A percentile compares a stretch with the other conserved stretches of the same genome.
Conservation (phyloP, 495 filamentous ascomycete genomes). For the Neurospora pannonica region DNA sequence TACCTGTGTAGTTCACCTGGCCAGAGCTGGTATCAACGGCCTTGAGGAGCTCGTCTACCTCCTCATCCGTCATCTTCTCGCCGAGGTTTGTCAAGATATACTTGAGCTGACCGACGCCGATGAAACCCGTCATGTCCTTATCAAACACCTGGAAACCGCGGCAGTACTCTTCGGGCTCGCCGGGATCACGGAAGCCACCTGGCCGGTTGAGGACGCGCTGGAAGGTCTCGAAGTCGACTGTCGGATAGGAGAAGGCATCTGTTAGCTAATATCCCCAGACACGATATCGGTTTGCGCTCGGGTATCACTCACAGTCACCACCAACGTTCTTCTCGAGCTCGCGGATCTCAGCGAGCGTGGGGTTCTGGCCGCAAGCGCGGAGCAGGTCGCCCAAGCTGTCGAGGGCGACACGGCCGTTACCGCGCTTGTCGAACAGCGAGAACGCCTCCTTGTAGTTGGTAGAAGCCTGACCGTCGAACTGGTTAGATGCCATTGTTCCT, state of each 20-base stretch:
- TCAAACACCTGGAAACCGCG: constrained; percentile 98
- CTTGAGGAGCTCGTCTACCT: constrained; percentile 97
- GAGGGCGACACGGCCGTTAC: constrained; percentile 77
- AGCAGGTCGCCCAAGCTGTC: constrained; percentile 87
- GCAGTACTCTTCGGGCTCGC: constrained; percentile 95
- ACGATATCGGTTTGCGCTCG: background rate
- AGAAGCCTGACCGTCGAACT: constrained; percentile 61
- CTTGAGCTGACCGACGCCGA: constrained; percentile 90
- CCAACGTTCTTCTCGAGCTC: constrained; percentile 84
- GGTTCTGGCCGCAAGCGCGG: constrained; percentile 95
- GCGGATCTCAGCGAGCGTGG: constrained; percentile 80
- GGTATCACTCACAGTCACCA: constrained; percentile 67
- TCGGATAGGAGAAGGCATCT: background rate
- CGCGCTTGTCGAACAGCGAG: constrained; percentile 97
- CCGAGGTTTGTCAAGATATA: constrained; percentile 96
- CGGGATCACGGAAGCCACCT: constrained; percentile 94
- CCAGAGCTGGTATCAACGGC: constrained; percentile 88
- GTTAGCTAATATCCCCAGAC: background rate
- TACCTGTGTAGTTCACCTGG: constrained; percentile 94
- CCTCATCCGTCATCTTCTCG: constrained; percentile 97
- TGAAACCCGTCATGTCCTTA: constrained; percentile 96
- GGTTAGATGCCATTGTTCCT: constrained; percentile 38
- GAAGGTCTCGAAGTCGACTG: constrained; percentile 98
- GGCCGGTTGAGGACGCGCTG: constrained; percentile 91
- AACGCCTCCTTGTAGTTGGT: constrained; percentile 99